Conservation (phyloP, 225 moss, liverwort and hornwort species). For the Takakia lepidozioides region DNA sequence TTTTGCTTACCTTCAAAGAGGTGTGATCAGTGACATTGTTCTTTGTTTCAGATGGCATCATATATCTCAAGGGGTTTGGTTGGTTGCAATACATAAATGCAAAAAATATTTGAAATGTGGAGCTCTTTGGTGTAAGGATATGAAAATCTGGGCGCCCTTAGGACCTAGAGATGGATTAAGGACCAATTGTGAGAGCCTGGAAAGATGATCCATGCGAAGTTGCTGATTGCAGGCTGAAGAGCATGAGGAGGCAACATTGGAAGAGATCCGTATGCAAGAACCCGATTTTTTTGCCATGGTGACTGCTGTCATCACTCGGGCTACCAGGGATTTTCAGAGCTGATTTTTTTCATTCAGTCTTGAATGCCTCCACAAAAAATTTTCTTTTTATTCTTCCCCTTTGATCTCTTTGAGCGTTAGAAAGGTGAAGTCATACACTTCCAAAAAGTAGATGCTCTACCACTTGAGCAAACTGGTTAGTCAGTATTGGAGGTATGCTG, state of each 20-base stretch:
- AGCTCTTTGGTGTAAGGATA: too few relatives aligned
- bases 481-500: too few relatives aligned
- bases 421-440: too few relatives aligned
- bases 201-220: neutral
- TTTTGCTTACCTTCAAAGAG: slow-evolving; percentile 83
- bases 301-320: slow-evolving; percentile 50
- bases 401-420: too few relatives aligned
- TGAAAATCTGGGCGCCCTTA: neutral
- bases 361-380: too few relatives aligned
- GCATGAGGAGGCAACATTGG: slow-evolving; percentile 64
- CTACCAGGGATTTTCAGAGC: slow-evolving; percentile 27
- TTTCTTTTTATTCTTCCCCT: too few relatives aligned
- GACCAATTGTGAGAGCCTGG: neutral
- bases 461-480: too few relatives aligned
- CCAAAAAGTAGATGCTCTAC: too few relatives aligned
- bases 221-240: slow-evolving; percentile 65
- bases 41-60: slow-evolving; percentile 2
- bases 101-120: neutral
- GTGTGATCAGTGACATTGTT: too few relatives aligned
- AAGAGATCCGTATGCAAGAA: slow-evolving; percentile 46
- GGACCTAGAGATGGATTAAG: neutral
- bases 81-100: neutral
- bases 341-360: neutral
- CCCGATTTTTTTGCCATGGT: slow-evolving; percentile 72
- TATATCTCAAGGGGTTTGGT: neutral